A percentile compares a stretch with the other conserved stretches of the same genome.
Conservation (phyloP, 371 early-diverging fungal genomes). For the Zancudomyces culisetae region DNA sequence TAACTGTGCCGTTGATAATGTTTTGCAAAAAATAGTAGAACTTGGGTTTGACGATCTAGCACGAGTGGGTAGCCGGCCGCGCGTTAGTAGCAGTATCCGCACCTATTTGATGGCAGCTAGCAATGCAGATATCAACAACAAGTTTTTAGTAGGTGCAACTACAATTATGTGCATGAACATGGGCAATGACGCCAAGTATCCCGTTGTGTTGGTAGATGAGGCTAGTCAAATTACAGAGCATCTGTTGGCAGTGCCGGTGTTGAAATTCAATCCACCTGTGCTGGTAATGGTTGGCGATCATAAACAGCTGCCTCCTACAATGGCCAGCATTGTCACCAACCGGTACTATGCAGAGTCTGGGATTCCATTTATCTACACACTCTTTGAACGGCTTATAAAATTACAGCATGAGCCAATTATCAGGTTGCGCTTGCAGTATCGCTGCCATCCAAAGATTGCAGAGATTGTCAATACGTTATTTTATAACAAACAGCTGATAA, state of each 20-base stretch:
- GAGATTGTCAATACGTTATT: conserved; percentile 59
- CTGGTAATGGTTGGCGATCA: conserved; percentile 88
- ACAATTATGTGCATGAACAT: conserved; percentile 61
- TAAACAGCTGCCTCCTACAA: conserved; percentile 69
- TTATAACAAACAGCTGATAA: conserved; percentile 36
- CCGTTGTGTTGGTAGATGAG: conserved; percentile 74
- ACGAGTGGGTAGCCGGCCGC: conserved; percentile 69
- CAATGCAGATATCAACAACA: conserved; percentile 28
- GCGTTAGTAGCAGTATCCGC: conserved; percentile 45
- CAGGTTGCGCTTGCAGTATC: conserved; percentile 70
- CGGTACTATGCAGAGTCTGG: too few species aligned
- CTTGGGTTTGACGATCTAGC: conserved; percentile 59
- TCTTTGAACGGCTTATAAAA: conserved; percentile 64
- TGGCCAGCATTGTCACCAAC: conserved; percentile 37
- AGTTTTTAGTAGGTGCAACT: conserved; percentile 58
- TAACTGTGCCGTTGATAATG: conserved; percentile 81
- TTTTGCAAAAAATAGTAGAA: conserved; percentile 38
- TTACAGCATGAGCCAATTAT: conserved; percentile 34
- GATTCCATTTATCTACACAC: conserved; percentile 29
- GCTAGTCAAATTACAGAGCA: conserved; percentile 77
- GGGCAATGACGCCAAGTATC: conserved; percentile 29
- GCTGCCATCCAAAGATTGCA: conserved; percentile 75
- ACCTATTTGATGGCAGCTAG: conserved; percentile 45
- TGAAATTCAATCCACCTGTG: conserved; percentile 34
- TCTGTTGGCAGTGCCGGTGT: conserved; percentile 60